Conservation (phyloP, 2,329 filamentous ascomycete genomes). For the Pestalotiopsis sp. region DNA sequence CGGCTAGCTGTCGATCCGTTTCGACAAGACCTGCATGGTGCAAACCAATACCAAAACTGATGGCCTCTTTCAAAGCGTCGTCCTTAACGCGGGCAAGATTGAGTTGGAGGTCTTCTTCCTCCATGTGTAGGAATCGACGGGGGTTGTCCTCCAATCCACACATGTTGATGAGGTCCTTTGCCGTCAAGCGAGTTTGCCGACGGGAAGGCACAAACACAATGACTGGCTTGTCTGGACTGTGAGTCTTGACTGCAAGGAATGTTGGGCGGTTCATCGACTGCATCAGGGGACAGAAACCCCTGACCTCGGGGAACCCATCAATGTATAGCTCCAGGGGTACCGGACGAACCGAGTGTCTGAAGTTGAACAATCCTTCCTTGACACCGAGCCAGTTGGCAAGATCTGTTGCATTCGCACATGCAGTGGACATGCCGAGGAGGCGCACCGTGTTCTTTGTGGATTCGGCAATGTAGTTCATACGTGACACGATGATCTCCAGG, state of each 20-base stretch:
- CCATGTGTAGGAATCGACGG: constrained; percentile 88
- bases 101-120: constrained; percentile 86
- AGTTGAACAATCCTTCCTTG: constrained; percentile 94
- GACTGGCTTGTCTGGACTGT: constrained; percentile 94
- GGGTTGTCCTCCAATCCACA: constrained; percentile 99
- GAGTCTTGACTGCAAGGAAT: constrained; percentile 92
- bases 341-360: constrained; percentile 92
- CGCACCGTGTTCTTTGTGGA: constrained; percentile 88
- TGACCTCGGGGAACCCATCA: constrained; percentile 92
- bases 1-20: constrained; percentile 84
- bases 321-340: constrained; percentile 96
- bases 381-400: constrained; percentile 96
- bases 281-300: constrained; percentile 97
- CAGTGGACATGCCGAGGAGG: constrained; percentile 97
- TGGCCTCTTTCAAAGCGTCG: constrained; percentile 85
- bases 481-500: constrained; percentile 90
- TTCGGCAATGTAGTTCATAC: constrained; percentile 98
- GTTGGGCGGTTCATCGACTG: constrained; percentile 98
- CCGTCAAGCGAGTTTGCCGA: constrained; percentile 89
- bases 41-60: constrained; percentile 94
- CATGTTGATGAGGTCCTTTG: constrained; percentile 93
- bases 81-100: constrained; percentile 92
- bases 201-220: constrained; percentile 98
- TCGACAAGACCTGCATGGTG: constrained; percentile 97
- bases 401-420: constrained; percentile 93